Evolutionary conservation across 2,329 filamentous ascomycete species (phyloP), one percentile per base, ranked within the genome.

Genomic region (Leptographium wingfieldii): DNA sequence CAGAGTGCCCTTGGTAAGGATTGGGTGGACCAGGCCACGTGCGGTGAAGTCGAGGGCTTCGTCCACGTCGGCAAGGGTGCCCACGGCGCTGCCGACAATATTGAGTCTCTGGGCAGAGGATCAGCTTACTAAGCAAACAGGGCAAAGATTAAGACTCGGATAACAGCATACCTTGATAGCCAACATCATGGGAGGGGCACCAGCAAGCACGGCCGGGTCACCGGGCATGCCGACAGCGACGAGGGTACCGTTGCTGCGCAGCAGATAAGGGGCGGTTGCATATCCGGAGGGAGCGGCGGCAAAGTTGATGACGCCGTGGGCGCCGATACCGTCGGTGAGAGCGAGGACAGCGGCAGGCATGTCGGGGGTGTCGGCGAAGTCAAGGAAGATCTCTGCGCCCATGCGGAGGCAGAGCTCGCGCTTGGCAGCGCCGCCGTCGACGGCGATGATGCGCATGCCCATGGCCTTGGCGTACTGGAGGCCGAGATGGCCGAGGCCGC

Each of bases 271-370:
- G 52, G 92, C 92, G 76, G 96, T 90, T 76, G 95, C 90, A 84
- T 96, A 96, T 60, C 92, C 91, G 77, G 87, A 90, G 80, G 96
- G 90, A 67, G 80, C 83, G 57, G 89, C 90, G 62, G 92, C 92
- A 61, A 96, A 84, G 53, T 96, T 80, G 65, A 96, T 79, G 63
- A 92, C 91, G 46, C 90, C 92, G 68, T 95, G 88, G 6, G 92
- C 90, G 56, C 92, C 92, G n/a, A 90, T 80, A n/a, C 88, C 59
- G n/a, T 43, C 88, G 67, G 90, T 95, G 29, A 85, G 84, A 55
- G 83, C 84, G 77, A 90, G 88, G 64, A 96, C 56, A 1, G 25
- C 29, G 6, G 31, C 25, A 29, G 25, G 12, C 9, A 60, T 31
- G 52, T 58, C 91, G 65, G 92, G 88, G 66, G 82, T 81, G 67